A percentile compares a stretch with the other conserved stretches of the same genome.
Evolutionary conservation across 495 filamentous ascomycete species (phyloP).

Genomic region (Penicillium steckii): DNA sequence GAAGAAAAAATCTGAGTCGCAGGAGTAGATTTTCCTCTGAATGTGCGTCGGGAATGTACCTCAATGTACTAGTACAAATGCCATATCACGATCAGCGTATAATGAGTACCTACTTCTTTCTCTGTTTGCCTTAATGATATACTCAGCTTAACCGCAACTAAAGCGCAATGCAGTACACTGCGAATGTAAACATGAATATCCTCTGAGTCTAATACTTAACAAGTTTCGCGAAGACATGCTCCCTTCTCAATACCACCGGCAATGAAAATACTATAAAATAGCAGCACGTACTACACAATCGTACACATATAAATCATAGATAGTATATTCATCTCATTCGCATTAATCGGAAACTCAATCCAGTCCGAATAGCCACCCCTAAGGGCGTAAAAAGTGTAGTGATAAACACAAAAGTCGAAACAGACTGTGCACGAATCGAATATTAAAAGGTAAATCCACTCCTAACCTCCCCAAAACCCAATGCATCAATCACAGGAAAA

Average conservation of each 20-base stretch:
- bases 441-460: constrained; percentile 6
- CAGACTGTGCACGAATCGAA: constrained; percentile 20
- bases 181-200: too few species aligned
- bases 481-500: constrained; percentile 4
- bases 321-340: constrained; percentile 20
- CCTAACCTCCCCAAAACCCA: not conserved
- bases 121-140: too few species aligned
- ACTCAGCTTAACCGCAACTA: too few species aligned
- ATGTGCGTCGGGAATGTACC: too few species aligned
- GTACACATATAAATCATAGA: constrained; percentile 11
- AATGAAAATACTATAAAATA: too few species aligned
- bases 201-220: too few species aligned
- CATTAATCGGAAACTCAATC: constrained; percentile 5
- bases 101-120: too few species aligned
- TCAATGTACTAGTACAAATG: too few species aligned
- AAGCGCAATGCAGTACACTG: too few species aligned
- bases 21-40: constrained; percentile 2
- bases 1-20: not conserved
- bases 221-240: too few species aligned
- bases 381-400: constrained; percentile 6
- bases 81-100: too few species aligned
- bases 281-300: not conserved
- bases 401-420: constrained; percentile 16
- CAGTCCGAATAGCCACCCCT: not conserved
- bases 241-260: too few species aligned